These are phyloP conservation scores for Ustilago loliicola DNA, from an alignment of 1,284 basidiomycete genomes.

Conservation along the genomic window DNA sequence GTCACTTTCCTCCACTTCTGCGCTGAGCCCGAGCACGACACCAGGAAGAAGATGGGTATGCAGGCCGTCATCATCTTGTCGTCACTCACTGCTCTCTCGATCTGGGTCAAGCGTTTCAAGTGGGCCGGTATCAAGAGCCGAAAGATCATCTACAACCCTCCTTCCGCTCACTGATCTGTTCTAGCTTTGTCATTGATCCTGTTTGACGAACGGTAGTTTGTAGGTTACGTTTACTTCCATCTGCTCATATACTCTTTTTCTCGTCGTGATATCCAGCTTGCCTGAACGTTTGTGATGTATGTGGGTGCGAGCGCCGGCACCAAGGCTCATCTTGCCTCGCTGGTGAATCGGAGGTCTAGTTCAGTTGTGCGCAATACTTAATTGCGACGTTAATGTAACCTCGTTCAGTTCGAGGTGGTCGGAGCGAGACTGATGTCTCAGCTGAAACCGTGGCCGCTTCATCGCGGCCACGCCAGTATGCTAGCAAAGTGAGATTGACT, in stretches of 20 bases:
- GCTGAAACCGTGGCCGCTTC: too few relatives aligned
- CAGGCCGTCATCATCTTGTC: constrained; percentile 66
- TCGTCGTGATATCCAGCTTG: background rate
- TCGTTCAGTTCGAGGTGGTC: too few relatives aligned
- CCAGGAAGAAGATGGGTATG: constrained; percentile 95
- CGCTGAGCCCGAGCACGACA: constrained; percentile 96
- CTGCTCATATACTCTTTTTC: constrained; percentile 3
- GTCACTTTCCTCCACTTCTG: constrained; percentile 82
- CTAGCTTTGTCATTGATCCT: background rate
- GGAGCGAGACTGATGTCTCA: too few relatives aligned
- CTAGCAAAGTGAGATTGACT: background rate
- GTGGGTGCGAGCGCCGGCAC: background rate
- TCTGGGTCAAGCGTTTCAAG: constrained; percentile 68
- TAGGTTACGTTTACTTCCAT: background rate
- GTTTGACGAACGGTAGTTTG: constrained; percentile 1
- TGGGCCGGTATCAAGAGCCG: constrained; percentile 64
- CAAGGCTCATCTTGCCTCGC: too few relatives aligned
- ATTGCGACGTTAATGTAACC: too few relatives aligned
- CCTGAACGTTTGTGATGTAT: background rate
- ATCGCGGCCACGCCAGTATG: too few relatives aligned
- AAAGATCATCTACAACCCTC: constrained; percentile 66
- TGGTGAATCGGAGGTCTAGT: too few relatives aligned
- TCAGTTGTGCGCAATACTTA: too few relatives aligned
- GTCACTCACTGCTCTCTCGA: constrained; percentile 56
- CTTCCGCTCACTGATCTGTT: constrained; percentile 38